These are phyloP conservation scores for Yamadazyma triangularis DNA, from an alignment of 1,139 yeast genomes.

Conservation along the genomic window DNA sequence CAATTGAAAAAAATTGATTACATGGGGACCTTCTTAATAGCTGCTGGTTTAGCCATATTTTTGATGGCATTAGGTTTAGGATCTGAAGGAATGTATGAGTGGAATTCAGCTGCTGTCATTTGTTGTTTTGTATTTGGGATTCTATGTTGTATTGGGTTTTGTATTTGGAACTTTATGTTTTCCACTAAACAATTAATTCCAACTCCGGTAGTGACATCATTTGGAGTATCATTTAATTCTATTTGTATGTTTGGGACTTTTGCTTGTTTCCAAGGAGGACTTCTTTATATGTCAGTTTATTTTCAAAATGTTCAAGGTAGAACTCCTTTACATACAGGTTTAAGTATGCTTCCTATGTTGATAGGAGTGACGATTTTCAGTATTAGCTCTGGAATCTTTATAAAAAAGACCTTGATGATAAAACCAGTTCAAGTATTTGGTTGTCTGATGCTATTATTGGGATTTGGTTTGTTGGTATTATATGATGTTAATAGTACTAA, in stretches of 20 bases:
- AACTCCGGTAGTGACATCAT: slow-evolving; percentile 18
- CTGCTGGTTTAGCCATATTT: slow-evolving; percentile 40
- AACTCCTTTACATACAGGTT: slow-evolving; percentile 35
- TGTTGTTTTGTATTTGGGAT: slow-evolving; percentile 45
- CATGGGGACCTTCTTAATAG: slow-evolving; percentile 42
- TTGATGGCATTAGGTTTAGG: slow-evolving; percentile 40
- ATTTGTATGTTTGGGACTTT: slow-evolving; percentile 18
- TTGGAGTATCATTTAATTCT: slow-evolving; percentile 21
- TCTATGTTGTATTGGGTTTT: slow-evolving; percentile 13
- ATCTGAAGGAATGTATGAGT: slow-evolving; percentile 39
- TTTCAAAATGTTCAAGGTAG: slow-evolving; percentile 33
- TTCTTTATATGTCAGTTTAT: slow-evolving; percentile 29
- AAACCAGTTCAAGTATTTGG: slow-evolving; percentile 28
- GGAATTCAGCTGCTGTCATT: slow-evolving; percentile 50
- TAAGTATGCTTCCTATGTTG: slow-evolving; percentile 33
- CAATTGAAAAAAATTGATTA: slow-evolving; percentile 45
- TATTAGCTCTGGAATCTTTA: slow-evolving; percentile 22
- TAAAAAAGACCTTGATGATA: slow-evolving; percentile 25
- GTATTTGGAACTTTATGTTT: slow-evolving; percentile 23
- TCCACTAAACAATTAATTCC: slow-evolving; percentile 27
- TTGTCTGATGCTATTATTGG: slow-evolving; percentile 24
- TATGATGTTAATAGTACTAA: slow-evolving; percentile 25
- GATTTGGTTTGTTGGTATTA: slow-evolving; percentile 29
- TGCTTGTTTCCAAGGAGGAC: slow-evolving; percentile 21
- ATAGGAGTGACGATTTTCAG: slow-evolving; percentile 31